Evolutionary conservation across 1,284 basidiomycete species (phyloP).

Genomic region (Porogramme epimiltina): DNA sequence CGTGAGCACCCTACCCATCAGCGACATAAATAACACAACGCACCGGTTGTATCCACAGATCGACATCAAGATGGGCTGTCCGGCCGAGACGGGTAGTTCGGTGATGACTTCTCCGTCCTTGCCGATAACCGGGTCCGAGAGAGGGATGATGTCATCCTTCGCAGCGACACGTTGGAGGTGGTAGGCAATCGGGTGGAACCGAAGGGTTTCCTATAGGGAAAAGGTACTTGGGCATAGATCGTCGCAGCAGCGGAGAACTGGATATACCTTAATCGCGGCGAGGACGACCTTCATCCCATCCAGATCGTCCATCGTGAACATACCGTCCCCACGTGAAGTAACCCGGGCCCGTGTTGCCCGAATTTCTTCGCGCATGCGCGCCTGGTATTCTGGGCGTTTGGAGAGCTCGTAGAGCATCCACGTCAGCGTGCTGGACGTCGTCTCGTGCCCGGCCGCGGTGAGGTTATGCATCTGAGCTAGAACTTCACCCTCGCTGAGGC

Average conservation of each 20-base stretch:
- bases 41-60: conserved; percentile 36
- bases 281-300: conserved; percentile 28
- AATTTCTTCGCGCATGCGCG: conserved; percentile 30
- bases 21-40: neutral
- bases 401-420: conserved; percentile 34
- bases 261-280: conserved; percentile 13
- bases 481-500: conserved; percentile 47
- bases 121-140: conserved; percentile 36
- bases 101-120: conserved; percentile 33
- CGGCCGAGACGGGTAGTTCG: conserved; percentile 39
- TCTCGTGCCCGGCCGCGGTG: conserved; percentile 30
- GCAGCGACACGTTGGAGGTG: conserved; percentile 33
- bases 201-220: conserved; percentile 37
- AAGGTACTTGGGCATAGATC: neutral
- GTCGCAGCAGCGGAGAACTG: too few species aligned
- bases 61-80: conserved; percentile 35
- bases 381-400: conserved; percentile 30
- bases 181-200: conserved; percentile 38
- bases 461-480: conserved; percentile 52
- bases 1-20: neutral
- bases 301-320: conserved; percentile 31
- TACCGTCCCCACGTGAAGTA: conserved; percentile 23
- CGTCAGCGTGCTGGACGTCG: conserved; percentile 23
- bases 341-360: conserved; percentile 17
- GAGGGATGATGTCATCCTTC: conserved; percentile 40